Evolutionary conservation across 768 basidiomycete species (phyloP), one percentile per base, ranked within the genome.

Genomic region (Leccinum aurantiacum): DNA sequence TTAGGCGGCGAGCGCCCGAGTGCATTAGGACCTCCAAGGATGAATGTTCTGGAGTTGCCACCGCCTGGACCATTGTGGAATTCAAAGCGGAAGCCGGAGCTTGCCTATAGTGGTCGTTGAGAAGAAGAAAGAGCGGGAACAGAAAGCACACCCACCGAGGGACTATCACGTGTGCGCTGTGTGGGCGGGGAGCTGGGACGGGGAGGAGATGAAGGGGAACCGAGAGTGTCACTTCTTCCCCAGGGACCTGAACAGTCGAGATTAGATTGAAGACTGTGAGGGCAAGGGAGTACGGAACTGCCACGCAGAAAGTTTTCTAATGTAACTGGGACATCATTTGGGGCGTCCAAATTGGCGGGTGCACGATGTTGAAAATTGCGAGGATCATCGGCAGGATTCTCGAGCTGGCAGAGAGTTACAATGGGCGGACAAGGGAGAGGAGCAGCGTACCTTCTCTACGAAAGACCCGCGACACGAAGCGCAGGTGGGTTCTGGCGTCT

Each of bases 401-500:
- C 91, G 69, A 93, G 85, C 91, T 93, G 71, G 22, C 24, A 53
- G 55, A 41, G 38, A 24, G 60, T 68, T 25, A 63, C 56, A 33
- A 29, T 10, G 13, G 4, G 46, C 6, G 2, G 50, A 46, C 0
- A 15, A 15, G 7, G 25, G 22, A 6, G 8, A 35, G 19, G 2
- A 14, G 46, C 14, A 0, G 49, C 8, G 37, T 1, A 67, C 93
- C 80, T 82, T 88, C 74, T 95, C 93, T 3, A 95, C 89, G 67
- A 96, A 96, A 19, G 85, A 80, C 6, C 92, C 82, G 64, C 83
- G 80, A 74, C 93, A 96, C 24, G 87, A 89, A 53, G 92, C 85
- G 72, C 93, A 96, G 48, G 87, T 83, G 13, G 91, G 90, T 76
- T 93, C 84, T 44, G 91, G 91, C 4, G 85, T 81, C 91, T 93